Percentiles rank a stretch among this genome's conserved stretches.
Conservation (phyloP, 805 yeast genomes). For the Metschnikowia cerradonensis region DNA sequence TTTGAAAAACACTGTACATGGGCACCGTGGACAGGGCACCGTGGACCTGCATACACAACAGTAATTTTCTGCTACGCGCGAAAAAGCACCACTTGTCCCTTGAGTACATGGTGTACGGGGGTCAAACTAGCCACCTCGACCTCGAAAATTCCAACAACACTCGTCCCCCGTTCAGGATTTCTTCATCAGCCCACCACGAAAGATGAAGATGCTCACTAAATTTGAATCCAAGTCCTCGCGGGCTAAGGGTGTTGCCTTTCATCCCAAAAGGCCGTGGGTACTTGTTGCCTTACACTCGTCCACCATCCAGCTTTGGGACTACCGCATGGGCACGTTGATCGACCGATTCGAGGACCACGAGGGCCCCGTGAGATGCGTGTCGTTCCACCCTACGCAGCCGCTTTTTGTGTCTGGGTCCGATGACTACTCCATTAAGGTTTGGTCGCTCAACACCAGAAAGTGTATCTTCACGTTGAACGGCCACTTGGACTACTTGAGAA, state of each 20-base stretch:
- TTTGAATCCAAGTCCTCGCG: constrained; percentile 97
- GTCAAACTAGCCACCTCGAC: constrained; percentile 9
- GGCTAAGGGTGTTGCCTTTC: constrained; percentile 97
- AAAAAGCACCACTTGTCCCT: constrained; percentile 1
- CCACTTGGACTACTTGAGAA: constrained; percentile 92
- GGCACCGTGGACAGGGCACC: too few species aligned
- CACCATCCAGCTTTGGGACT: constrained; percentile 99
- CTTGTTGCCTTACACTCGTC: constrained; percentile 92
- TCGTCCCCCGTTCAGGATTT: constrained; percentile 4
- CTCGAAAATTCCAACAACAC: constrained; percentile 6
- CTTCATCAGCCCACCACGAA: constrained; percentile 7
- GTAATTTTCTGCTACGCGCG: background rate
- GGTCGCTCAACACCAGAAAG: constrained; percentile 90
- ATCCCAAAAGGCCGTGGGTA: constrained; percentile 95
- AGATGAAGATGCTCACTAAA: constrained; percentile 41
- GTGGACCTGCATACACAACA: too few species aligned
- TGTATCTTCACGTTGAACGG: constrained; percentile 89
- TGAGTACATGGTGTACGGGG: constrained; percentile 8
- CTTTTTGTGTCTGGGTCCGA: constrained; percentile 97
- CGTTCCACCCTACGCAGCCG: constrained; percentile 97
- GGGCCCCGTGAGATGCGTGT: constrained; percentile 95
- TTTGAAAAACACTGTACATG: too few species aligned
- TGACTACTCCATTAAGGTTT: constrained; percentile 89
- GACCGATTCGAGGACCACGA: constrained; percentile 97
- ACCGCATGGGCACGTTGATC: constrained; percentile 96